Percentiles rank a stretch among this genome's conserved stretches.
phyloP scores from a whole-genome alignment of 495 filamentous ascomycete genomes.

The Penicillium angulare region DNA sequence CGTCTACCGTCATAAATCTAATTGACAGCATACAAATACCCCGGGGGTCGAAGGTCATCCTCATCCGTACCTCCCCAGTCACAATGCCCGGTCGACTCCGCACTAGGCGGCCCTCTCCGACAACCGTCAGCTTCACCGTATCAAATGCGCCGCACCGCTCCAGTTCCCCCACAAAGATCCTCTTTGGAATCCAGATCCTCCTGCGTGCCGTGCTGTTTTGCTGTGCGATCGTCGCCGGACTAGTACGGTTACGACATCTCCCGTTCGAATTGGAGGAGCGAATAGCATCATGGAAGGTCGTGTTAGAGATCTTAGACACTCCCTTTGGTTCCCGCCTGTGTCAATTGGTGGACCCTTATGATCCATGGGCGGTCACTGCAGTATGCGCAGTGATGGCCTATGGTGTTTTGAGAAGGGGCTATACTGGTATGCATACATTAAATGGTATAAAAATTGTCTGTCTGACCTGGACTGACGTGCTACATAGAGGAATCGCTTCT shows the following conservation, averaged over 20 bases:
- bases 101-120: slow-evolving; percentile 74
- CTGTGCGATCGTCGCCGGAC: slow-evolving; percentile 40
- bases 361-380: slow-evolving; percentile 26
- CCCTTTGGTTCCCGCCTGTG: slow-evolving; percentile 26
- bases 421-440: slow-evolving; percentile 40
- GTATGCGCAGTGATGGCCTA: slow-evolving; percentile 38
- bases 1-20: background rate
- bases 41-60: background rate
- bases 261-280: slow-evolving; percentile 24
- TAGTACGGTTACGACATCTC: slow-evolving; percentile 33
- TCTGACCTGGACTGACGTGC: slow-evolving; percentile 21
- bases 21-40: no score
- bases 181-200: slow-evolving; percentile 49
- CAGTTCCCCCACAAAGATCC: slow-evolving; percentile 55
- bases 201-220: slow-evolving; percentile 45
- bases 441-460: background rate
- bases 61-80: background rate
- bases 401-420: slow-evolving; percentile 47
- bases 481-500: slow-evolving; percentile 76
- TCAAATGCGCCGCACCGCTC: slow-evolving; percentile 63
- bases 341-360: slow-evolving; percentile 37
- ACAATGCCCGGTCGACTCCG: slow-evolving; percentile 54
- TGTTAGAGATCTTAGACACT: slow-evolving; percentile 43
- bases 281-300: slow-evolving; percentile 25
- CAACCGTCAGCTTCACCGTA: slow-evolving; percentile 82